Evolutionary conservation across 805 yeast genomes (phyloP), one percentile per base, ranked within the genome.

Genomic region (Ogataea angusta): DNA sequence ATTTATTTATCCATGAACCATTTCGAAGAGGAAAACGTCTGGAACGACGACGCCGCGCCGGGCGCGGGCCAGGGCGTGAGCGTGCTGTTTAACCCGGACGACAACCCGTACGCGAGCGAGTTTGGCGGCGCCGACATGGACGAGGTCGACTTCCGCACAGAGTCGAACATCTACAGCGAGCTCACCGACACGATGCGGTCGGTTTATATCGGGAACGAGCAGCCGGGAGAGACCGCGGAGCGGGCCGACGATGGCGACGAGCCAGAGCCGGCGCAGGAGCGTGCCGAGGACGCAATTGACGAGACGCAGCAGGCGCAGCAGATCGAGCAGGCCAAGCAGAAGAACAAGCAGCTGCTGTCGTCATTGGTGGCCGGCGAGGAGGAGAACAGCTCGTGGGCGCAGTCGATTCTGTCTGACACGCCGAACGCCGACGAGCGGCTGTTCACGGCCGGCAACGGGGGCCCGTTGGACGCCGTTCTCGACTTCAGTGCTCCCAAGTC

Each of bases 41-140:
- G 85, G 86, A 84, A 73, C 42, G 85, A 73, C 42, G 85, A 79
- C 49, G 75, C 70, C 3, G 57, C 75, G 10, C 58, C 74, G 10
- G 28, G 39, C 5, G 17, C 21, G 37, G 60, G 57, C 26, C 62
- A 67, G 3, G 48, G 53, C 6, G 51, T 56, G 15, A 51, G 56
- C 18, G 52, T 49, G 16, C 42, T 55, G 23, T 48, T 54, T 34
- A 45, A 38, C 19, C 51, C 55, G 9, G 38, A 48, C 6, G 53
- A 54, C 19, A 49, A 52, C 44, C 56, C 59, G 23, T 51, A 51
- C 29, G 49, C 51, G 1, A 43, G 49, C 21, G 30, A 42, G 6
- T 49, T 51, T 44, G 39, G 47, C 34, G 46, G 33, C 9, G 27
- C 42, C 1, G 39, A 34, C n/a, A 15, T 52, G 14, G 54, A 54